These are phyloP conservation scores for Lenwebbia sp. DNA, from an alignment of 345 rosid genomes.

Conservation along the genomic window DNA sequence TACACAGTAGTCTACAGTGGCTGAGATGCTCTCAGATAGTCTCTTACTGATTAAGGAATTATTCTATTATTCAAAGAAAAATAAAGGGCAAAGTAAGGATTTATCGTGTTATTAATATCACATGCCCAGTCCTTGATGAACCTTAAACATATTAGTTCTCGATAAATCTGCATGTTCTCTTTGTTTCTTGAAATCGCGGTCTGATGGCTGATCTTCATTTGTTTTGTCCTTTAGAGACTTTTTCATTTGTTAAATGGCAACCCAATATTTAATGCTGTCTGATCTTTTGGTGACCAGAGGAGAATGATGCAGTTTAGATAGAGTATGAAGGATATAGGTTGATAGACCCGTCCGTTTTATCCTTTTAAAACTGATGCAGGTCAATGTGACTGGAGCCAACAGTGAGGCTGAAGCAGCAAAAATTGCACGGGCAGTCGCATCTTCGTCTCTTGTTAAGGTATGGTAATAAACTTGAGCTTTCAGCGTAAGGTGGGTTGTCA, in stretches of 20 bases:
- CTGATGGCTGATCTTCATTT: not conserved
- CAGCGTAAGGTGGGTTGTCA: not conserved
- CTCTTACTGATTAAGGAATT: not conserved
- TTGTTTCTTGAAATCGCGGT: not conserved
- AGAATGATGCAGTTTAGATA: not conserved
- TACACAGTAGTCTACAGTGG: not conserved
- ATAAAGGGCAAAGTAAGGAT: not conserved
- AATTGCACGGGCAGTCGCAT: conserved; percentile 86
- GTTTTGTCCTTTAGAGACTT: not conserved
- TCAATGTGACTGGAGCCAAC: conserved; percentile 56
- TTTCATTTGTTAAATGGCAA: not conserved
- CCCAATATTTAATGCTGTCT: not conserved
- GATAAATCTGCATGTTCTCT: not conserved
- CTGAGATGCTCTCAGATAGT: not conserved
- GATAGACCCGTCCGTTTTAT: not conserved
- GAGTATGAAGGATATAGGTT: not conserved
- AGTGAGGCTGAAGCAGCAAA: conserved; percentile 75
- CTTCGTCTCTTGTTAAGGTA: conserved; percentile 94
- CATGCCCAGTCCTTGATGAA: not conserved
- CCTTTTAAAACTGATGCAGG: conserved; percentile 24
- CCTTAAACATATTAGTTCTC: not conserved
- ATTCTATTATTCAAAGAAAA: not conserved
- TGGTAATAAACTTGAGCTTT: not conserved
- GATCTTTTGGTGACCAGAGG: not conserved
- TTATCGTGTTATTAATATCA: not conserved